These are phyloP conservation scores for Pythium aquatile DNA, from an alignment of 352 stramenopile genomes.

Conservation along the genomic window DNA sequence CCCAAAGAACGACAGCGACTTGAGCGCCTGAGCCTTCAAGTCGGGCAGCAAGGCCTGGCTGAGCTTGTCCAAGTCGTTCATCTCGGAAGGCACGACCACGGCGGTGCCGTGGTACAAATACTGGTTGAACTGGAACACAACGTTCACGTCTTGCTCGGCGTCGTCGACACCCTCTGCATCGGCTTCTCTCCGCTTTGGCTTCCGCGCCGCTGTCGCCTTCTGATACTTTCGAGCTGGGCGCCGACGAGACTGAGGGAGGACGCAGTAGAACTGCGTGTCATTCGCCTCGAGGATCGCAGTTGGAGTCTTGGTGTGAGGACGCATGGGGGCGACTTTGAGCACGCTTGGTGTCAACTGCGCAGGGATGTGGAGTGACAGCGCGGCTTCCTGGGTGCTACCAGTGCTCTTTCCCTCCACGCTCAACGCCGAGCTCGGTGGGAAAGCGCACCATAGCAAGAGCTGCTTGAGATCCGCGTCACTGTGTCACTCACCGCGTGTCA, in stretches of 20 bases:
- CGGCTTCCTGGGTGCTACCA: background rate
- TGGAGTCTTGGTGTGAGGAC: background rate
- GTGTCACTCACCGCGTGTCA: no score
- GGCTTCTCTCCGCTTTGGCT: slow-evolving; percentile 13
- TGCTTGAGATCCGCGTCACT: slow-evolving; percentile 64
- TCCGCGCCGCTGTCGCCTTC: slow-evolving; percentile 5
- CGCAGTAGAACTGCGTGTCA: slow-evolving; percentile 63
- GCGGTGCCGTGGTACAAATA: slow-evolving; percentile 50
- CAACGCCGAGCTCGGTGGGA: slow-evolving; percentile 23
- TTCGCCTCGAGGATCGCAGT: slow-evolving; percentile 39
- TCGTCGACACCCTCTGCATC: slow-evolving; percentile 31
- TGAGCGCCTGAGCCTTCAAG: slow-evolving; percentile 44
- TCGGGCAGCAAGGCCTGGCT: slow-evolving; percentile 36
- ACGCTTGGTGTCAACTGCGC: slow-evolving; percentile 3
- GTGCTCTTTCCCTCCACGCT: slow-evolving; percentile 9
- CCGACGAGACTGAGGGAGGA: slow-evolving; percentile 21
- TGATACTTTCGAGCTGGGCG: background rate
- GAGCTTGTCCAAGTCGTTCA: slow-evolving; percentile 50
- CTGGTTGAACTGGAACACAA: slow-evolving; percentile 70
- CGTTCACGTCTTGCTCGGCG: slow-evolving; percentile 18
- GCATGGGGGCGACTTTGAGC: slow-evolving; percentile 27
- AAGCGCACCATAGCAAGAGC: slow-evolving; percentile 58
- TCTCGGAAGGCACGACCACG: slow-evolving; percentile 20
- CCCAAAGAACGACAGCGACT: slow-evolving; percentile 21
- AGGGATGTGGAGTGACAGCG: slow-evolving; percentile 10